Conservation (phyloP, 768 basidiomycete species). For the Termitomyces sp. region DNA sequence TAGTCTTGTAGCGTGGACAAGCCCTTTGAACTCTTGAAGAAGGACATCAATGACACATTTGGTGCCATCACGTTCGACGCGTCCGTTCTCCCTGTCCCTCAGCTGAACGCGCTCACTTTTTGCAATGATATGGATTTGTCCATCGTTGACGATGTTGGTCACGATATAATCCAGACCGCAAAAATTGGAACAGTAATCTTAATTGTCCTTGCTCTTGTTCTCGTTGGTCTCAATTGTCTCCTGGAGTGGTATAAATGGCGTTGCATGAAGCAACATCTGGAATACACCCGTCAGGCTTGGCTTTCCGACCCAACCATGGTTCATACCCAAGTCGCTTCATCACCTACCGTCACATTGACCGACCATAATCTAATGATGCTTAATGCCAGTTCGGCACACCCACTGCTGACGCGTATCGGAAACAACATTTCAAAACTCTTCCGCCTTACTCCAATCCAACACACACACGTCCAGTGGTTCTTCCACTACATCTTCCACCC, state of each 20-base stretch:
- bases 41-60: constrained; percentile 87
- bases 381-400: constrained; percentile 62
- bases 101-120: constrained; percentile 62
- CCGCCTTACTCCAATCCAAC: constrained; percentile 53
- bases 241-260: constrained; percentile 91
- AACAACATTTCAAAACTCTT: constrained; percentile 47
- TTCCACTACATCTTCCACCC: constrained; percentile 88
- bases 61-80: constrained; percentile 66
- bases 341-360: constrained; percentile 54
- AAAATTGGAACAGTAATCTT: constrained; percentile 78
- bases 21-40: constrained; percentile 85
- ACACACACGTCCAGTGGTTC: constrained; percentile 81
- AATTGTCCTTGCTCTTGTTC: constrained; percentile 62
- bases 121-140: constrained; percentile 78
- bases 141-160: constrained; percentile 80
- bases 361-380: constrained; percentile 81
- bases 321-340: constrained; percentile 29
- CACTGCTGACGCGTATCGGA: constrained; percentile 63
- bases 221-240: constrained; percentile 67
- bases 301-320: constrained; percentile 60
- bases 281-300: constrained; percentile 75
- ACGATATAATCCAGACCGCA: constrained; percentile 72
- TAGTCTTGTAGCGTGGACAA: constrained; percentile 57
- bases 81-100: constrained; percentile 72
- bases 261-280: constrained; percentile 58